Evolutionary conservation across 345 rosid genomes (phyloP), one percentile per base, ranked within the genome.

Genomic region (Eucalyptus shirleyi): DNA sequence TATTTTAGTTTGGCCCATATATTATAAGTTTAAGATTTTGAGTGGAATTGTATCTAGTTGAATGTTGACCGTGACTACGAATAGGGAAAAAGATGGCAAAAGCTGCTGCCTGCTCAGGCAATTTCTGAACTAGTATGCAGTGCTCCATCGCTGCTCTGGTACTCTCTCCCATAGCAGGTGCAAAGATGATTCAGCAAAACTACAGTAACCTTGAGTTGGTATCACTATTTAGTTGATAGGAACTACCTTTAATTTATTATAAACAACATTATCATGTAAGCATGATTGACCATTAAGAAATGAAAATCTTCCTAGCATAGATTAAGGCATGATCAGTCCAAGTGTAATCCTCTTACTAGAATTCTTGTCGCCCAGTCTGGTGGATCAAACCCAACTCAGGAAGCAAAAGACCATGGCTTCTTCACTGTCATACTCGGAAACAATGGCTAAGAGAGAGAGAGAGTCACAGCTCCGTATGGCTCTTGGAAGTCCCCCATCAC

Each of bases 401-500:
- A 89, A 3, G 24, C 24, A 81, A 87, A 89, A 50, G 49, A 80
- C 91, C 13, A 94, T 94, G 96, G 93, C 99, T 50, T 93, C 95
- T 89, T 94, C 97, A 44, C 87, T 80, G 16, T 51, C 88, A 8
- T 88, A 85, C 77, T 72, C 72, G 12, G 62, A 86, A 53, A 65
- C 89, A 56, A 50, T 81, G 1, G 82, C 88, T 45, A 24, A 65
- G 40, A 88, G 65, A 82, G 92, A 82, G 92, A 92, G 82, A 92
- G 90, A 90, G 72, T 91, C 87, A 92, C 94, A 3, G 96, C 99
- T 86, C 98, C 98, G 15, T 96, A 95, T 45, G 99, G 99, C 87
- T 95, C 98, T 37, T 98, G 99, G 99, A 96, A 94, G 90, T 96
- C 99, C n/a, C 99, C 97, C 15, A 95, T 98, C 92, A 95, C 99